Conservation (phyloP, 164 flowering plant species). For the Kingdonia uniflora region DNA sequence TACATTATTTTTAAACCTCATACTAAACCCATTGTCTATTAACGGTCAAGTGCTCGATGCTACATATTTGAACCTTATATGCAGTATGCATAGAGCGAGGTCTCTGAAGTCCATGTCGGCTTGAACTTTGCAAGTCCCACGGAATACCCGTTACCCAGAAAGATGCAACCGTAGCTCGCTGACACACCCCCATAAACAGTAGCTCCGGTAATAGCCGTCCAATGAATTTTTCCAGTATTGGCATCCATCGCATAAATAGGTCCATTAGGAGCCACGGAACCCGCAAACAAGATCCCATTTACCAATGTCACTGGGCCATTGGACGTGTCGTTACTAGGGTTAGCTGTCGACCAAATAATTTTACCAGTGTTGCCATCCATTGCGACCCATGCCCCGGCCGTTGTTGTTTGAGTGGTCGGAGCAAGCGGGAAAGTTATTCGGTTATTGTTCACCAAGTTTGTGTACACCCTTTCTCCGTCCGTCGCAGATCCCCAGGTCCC, state of each 20-base stretch:
- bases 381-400: slow-evolving; percentile 49
- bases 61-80: not conserved
- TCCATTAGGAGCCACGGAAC: slow-evolving; percentile 28
- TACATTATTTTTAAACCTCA: too few relatives aligned
- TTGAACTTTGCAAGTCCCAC: slow-evolving; percentile 18
- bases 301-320: slow-evolving; percentile 33
- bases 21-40: too few relatives aligned
- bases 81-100: slow-evolving; percentile 35
- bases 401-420: slow-evolving; percentile 30
- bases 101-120: slow-evolving; percentile 29
- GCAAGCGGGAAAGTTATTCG: slow-evolving; percentile 21
- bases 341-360: slow-evolving; percentile 35
- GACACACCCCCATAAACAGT: slow-evolving; percentile 46
- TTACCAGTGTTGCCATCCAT: slow-evolving; percentile 31
- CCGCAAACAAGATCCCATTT: slow-evolving; percentile 38
- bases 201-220: slow-evolving; percentile 36
- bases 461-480: slow-evolving; percentile 29
- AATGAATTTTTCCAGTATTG: slow-evolving; percentile 27
- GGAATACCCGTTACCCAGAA: slow-evolving; percentile 29
- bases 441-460: slow-evolving; percentile 31
- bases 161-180: slow-evolving; percentile 34
- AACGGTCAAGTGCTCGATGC: too few relatives aligned
- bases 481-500: slow-evolving; percentile 52
- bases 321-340: slow-evolving; percentile 30
- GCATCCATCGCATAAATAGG: slow-evolving; percentile 39